A percentile compares a stretch with the other conserved stretches of the same genome.
These are phyloP conservation scores for Xylaria polymorpha DNA, from an alignment of 2,329 filamentous ascomycete genomes.

Conservation along the genomic window DNA sequence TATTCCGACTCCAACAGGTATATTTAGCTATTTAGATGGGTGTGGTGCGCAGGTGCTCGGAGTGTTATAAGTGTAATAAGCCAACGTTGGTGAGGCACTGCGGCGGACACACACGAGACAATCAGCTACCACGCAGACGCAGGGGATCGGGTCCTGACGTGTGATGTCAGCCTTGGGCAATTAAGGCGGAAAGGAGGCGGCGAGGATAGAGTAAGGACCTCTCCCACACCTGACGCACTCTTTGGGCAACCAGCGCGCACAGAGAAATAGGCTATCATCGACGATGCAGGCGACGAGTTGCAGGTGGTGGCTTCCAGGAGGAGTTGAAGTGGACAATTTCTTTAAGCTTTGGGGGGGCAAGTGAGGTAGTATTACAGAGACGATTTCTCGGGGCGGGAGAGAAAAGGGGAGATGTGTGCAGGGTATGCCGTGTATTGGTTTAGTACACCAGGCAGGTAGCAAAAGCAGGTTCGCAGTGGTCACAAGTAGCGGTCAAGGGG, in stretches of 20 bases:
- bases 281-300: constrained; percentile 22
- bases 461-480: constrained; percentile 17
- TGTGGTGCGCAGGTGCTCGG: constrained; percentile 5
- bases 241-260: constrained; percentile 34
- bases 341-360: constrained; percentile 23
- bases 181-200: constrained; percentile 22
- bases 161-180: constrained; percentile 32
- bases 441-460: background rate
- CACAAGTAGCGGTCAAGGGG: constrained; percentile 40
- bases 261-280: constrained; percentile 30
- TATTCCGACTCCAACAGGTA: constrained; percentile 25
- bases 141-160: constrained; percentile 31
- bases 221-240: constrained; percentile 23
- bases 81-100: constrained; percentile 21
- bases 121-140: constrained; percentile 36
- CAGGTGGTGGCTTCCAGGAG: constrained; percentile 24
- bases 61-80: constrained; percentile 6
- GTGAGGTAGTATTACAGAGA: constrained; percentile 34
- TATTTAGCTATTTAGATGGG: constrained; percentile 5
- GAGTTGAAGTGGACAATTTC: constrained; percentile 26
- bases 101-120: constrained; percentile 18
- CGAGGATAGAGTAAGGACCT: constrained; percentile 17
- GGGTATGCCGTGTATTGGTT: constrained; percentile 12
- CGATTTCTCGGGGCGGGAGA: constrained; percentile 14
- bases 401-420: constrained; percentile 31